Evolutionary conservation across 345 rosid species (phyloP).

Genomic region (Arabis alpina): DNA sequence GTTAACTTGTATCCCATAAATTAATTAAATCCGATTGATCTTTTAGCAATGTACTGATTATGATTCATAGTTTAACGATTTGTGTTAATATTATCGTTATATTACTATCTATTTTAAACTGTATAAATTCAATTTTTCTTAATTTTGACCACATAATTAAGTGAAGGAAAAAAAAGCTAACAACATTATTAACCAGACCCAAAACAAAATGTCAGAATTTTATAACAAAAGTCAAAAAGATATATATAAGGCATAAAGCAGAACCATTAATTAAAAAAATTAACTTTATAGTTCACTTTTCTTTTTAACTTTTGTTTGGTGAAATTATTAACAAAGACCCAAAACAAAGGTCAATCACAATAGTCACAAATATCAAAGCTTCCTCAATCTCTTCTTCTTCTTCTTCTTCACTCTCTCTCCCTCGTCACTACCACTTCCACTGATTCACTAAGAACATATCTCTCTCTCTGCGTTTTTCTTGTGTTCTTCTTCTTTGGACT

Average conservation of each 20-base stretch:
- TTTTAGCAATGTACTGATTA: too few relatives aligned
- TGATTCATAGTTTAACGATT: too few relatives aligned
- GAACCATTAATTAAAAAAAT: constrained; percentile 28
- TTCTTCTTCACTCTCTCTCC: constrained; percentile 22
- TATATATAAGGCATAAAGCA: constrained; percentile 33
- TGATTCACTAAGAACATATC: constrained; percentile 16
- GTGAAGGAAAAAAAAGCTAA: background rate
- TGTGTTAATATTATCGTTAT: too few relatives aligned
- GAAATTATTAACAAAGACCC: constrained; percentile 35
- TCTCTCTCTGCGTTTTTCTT: constrained; percentile 22
- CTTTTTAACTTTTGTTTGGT: constrained; percentile 10
- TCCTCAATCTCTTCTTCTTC: constrained; percentile 29
- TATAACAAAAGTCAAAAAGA: constrained; percentile 27
- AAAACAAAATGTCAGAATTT: constrained; percentile 23
- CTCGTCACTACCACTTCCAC: constrained; percentile 35
- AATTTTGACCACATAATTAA: too few relatives aligned
- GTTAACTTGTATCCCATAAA: too few relatives aligned
- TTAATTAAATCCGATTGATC: too few relatives aligned
- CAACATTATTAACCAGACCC: constrained; percentile 2
- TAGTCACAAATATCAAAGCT: constrained; percentile 42
- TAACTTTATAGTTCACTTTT: constrained; percentile 38
- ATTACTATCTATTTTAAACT: too few relatives aligned
- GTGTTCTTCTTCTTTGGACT: constrained; percentile 26
- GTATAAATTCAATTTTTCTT: too few relatives aligned
- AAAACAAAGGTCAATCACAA: constrained; percentile 48